Conservation (phyloP, 768 basidiomycete species). For the Serendipita sp. region DNA sequence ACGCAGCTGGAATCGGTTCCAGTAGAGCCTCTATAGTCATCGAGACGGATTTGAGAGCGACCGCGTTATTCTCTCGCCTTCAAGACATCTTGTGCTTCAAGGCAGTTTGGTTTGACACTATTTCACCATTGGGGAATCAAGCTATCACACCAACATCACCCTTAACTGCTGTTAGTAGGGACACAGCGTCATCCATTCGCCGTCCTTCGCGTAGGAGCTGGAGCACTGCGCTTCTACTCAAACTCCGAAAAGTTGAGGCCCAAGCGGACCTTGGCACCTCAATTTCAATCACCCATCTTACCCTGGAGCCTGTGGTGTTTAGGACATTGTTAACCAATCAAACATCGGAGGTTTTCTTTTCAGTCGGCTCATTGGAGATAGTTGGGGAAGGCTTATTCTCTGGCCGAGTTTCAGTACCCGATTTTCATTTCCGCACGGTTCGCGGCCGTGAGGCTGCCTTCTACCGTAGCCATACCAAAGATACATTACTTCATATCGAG, state of each 20-base stretch:
- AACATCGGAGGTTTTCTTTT: conserved; percentile 43
- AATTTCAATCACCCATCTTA: conserved; percentile 54
- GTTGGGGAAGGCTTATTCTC: conserved; percentile 48
- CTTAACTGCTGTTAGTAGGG: not conserved
- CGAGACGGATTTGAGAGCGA: conserved; percentile 74
- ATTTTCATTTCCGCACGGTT: conserved; percentile 60
- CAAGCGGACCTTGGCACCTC: conserved; percentile 75
- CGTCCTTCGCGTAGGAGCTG: conserved; percentile 26
- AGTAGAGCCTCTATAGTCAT: conserved; percentile 56
- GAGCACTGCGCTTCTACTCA: conserved; percentile 46
- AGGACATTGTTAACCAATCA: conserved; percentile 49
- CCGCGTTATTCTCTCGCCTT: conserved; percentile 65
- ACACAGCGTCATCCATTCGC: not conserved
- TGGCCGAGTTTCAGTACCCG: conserved; percentile 47
- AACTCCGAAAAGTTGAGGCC: conserved; percentile 55
- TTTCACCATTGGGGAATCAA: conserved; percentile 49
- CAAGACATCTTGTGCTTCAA: conserved; percentile 92
- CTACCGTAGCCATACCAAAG: conserved; percentile 15
- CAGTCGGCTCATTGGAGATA: conserved; percentile 37
- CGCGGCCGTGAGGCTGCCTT: conserved; percentile 30
- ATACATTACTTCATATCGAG: conserved; percentile 49
- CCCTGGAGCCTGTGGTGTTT: conserved; percentile 45
- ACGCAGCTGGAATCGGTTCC: conserved; percentile 20
- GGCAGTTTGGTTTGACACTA: conserved; percentile 83
- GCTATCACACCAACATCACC: conserved; percentile 16